These are phyloP conservation scores for Kregervanrija delftensis DNA, from an alignment of 805 yeast genomes.

Conservation along the genomic window DNA sequence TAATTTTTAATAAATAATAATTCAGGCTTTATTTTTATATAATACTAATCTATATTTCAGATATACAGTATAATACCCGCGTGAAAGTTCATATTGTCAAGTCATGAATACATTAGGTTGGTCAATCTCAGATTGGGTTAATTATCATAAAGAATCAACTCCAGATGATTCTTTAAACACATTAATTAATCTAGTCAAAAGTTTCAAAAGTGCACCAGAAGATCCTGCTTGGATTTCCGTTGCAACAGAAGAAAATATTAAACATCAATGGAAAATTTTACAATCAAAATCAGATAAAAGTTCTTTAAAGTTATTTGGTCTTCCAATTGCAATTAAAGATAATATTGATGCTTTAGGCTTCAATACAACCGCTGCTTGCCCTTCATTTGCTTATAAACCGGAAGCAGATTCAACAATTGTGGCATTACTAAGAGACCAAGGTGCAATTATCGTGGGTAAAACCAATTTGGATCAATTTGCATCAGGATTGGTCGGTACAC, in stretches of 20 bases:
- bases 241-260: conserved; percentile 52
- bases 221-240: conserved; percentile 94
- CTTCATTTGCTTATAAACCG: conserved; percentile 69
- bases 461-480: conserved; percentile 97
- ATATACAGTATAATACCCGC: no score
- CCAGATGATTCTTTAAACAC: conserved; percentile 52
- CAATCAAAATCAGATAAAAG: conserved; percentile 52
- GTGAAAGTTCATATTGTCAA: not conserved
- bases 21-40: no score
- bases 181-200: conserved; percentile 38
- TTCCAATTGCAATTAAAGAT: conserved; percentile 92
- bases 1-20: no score
- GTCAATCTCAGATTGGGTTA: conserved; percentile 75
- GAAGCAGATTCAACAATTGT: conserved; percentile 71
- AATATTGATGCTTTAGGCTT: conserved; percentile 83
- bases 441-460: conserved; percentile 90
- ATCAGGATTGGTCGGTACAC: conserved; percentile 91
- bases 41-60: no score
- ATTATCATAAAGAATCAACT: conserved; percentile 56
- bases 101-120: conserved; percentile 48
- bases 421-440: conserved; percentile 65
- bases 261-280: conserved; percentile 72
- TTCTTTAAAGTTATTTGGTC: conserved; percentile 76
- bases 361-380: conserved; percentile 93
- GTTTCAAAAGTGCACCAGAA: conserved; percentile 38